Base-by-base conservation (phyloP, 441 rosid species). In the Lepidium campestre region DNA sequence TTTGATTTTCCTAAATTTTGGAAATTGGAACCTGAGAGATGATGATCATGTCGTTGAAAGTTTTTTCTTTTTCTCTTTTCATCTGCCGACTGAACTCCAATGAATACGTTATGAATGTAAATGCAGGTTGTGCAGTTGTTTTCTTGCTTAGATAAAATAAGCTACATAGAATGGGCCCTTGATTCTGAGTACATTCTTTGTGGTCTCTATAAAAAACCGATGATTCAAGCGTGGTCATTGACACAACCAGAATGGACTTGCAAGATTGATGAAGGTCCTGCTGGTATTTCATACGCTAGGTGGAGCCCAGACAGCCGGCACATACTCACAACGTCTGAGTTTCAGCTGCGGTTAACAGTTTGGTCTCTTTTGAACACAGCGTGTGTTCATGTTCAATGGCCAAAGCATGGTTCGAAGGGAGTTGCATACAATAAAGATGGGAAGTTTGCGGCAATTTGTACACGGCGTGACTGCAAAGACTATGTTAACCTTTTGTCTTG, bases 251-350 rank as follows among this genome's bases (percentile, higher is more conserved):
- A 91, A 72, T 94, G 99, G 99, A 94, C 97, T 7, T 94, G 99
- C 77, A 91, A 94, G 79, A 94, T 94, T 29, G 99, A 94, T 62
- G 98, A 94, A 82, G 98, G 97, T 69, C 93, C 89, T 20, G 97
- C 99, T 32, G 96, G 98, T 65, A 88, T 91, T 68, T 89, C 97
- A 27, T 94, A 91, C 80, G 97, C 98, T 39, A 81, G 99, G 79
- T 91, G 98, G 99, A 94, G 99, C 63, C 97, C 99, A 0, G 99
- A 94, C 54, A 89, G 99, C 67, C 94, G 98, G 22, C 98, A 94
- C 75, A 89, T 94, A 70, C 92, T 94, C 55, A 89, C 99, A 0
- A 86, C 96, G 8, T 91, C 99, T 0, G 98, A 89, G 61, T 94
- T 91, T 79, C 99, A 91, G 69, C 76, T 91, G 72, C 80, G 96